Base-by-base conservation (phyloP, 2,329 filamentous ascomycete genomes). In the Diplodia intermedia region DNA sequence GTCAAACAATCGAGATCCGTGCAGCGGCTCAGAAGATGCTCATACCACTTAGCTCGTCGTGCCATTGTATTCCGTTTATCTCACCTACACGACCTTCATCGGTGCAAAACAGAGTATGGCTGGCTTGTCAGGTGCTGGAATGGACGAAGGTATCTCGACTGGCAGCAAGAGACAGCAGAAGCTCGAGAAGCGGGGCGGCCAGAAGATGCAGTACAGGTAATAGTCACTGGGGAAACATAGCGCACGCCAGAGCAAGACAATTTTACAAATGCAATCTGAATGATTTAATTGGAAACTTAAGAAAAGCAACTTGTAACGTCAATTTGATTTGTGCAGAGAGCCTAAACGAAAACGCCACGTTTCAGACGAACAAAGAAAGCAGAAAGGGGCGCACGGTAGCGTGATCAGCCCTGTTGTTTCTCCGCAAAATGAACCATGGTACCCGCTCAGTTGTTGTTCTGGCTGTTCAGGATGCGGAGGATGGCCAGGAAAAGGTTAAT, bases 401-500 rank as follows among this genome's bases (percentile, higher is more conserved):
- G 50, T n/a, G 4, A 8, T 47, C n/a, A 20, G 20, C 43, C 43
- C n/a, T 2, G 11, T 18, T 47, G 43, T n/a, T 20, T 47, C 43
- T 47, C 43, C n/a, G 43, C n/a, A 20, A n/a, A 20, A 47, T 47
- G 18, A 20, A 8, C 43, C 18, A 15, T 4, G 50, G n/a, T 31
- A 54, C 6, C 9, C 18, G 43, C 43, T 50, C 57, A 98, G 86
- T 97, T 96, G 82, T 97, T 94, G 78, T 89, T 90, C 85, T 97
- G 92, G 83, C 91, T 96, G 85, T 99, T 99, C 76, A 99, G 85
- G 74, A 99, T 98, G 76, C 95, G 88, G 76, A 99, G 85, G 76
- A 99, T 99, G 65, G 93, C 91, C 72, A 99, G 85, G 88, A 99
- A 99, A 72, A 99, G 81, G 86, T 99, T 99, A 84, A 98, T 92